These are phyloP conservation scores for Leccinum rimulosum DNA, from an alignment of 768 basidiomycete genomes.

Conservation along the genomic window DNA sequence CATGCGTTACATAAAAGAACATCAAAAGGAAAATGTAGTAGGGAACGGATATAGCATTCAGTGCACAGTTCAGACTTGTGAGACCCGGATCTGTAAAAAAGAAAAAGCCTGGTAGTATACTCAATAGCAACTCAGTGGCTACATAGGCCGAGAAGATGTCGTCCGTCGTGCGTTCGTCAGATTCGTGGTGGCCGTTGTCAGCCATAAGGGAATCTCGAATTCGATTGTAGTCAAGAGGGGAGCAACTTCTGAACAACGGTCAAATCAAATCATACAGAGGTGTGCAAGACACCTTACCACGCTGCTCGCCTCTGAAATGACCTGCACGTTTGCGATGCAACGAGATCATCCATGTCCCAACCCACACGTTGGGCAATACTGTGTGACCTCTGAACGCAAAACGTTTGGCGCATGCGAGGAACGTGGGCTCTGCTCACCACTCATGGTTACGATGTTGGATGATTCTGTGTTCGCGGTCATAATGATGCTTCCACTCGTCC, in stretches of 20 bases:
- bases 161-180: too few species aligned
- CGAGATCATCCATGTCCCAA: slow-evolving; percentile 42
- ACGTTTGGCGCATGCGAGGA: not conserved
- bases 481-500: slow-evolving; percentile 26
- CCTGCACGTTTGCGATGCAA: slow-evolving; percentile 39
- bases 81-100: too few species aligned
- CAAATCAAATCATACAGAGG: not conserved
- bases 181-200: too few species aligned
- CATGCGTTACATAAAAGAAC: too few species aligned
- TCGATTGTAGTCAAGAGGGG: slow-evolving; percentile 24
- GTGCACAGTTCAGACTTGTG: too few species aligned
- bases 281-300: slow-evolving; percentile 32
- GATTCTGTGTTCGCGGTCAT: slow-evolving; percentile 5
- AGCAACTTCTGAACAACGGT: slow-evolving; percentile 17
- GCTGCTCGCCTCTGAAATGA: slow-evolving; percentile 29
- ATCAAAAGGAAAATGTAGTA: too few species aligned
- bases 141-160: too few species aligned
- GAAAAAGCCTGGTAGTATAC: too few species aligned
- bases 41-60: too few species aligned
- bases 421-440: slow-evolving; percentile 13
- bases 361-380: slow-evolving; percentile 36
- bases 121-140: too few species aligned
- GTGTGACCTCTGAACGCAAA: slow-evolving; percentile 31
- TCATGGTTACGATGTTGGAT: slow-evolving; percentile 7
- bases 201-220: slow-evolving; percentile 22